phyloP scores from a whole-genome alignment of 1,284 basidiomycete species.

The Ganoderma resinaceum region DNA sequence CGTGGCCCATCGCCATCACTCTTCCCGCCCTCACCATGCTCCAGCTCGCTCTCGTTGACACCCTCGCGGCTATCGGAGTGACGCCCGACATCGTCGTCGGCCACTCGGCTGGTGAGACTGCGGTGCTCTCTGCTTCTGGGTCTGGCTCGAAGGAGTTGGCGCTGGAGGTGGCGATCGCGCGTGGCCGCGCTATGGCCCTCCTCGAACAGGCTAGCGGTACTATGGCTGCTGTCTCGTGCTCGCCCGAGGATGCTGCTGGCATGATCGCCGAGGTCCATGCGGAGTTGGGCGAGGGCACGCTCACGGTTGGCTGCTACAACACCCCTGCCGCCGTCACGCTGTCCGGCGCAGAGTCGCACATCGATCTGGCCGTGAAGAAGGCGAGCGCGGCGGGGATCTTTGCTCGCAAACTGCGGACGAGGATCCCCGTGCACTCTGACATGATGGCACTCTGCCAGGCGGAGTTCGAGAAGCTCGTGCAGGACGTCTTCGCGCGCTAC shows the following conservation, averaged over 20 bases:
- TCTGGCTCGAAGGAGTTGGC: conserved; percentile 47
- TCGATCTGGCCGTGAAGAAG: conserved; percentile 39
- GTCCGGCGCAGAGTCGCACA: conserved; percentile 38
- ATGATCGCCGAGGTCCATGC: conserved; percentile 32
- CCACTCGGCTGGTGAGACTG: conserved; percentile 52
- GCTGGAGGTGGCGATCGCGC: conserved; percentile 48
- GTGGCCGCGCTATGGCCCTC: conserved; percentile 44
- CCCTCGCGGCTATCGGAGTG: conserved; percentile 44
- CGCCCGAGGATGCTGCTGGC: conserved; percentile 31
- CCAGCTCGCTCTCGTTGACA: conserved; percentile 53
- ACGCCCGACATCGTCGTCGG: conserved; percentile 47
- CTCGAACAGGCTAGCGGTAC: conserved; percentile 43
- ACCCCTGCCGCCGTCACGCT: conserved; percentile 42
- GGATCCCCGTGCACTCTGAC: conserved; percentile 43
- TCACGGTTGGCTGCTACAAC: conserved; percentile 51
- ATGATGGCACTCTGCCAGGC: conserved; percentile 43
- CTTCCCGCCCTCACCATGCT: conserved; percentile 48
- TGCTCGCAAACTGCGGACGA: conserved; percentile 41
- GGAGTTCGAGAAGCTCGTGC: conserved; percentile 34
- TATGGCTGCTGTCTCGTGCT: conserved; percentile 53
- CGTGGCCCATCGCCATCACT: conserved; percentile 43
- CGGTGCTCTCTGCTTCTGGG: conserved; percentile 50
- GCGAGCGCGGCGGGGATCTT: conserved; percentile 41
- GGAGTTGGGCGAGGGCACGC: conserved; percentile 19
- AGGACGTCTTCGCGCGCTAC: conserved; percentile 38